Evolutionary conservation across 2,329 filamentous ascomycete genomes (phyloP).

Genomic region (Colletotrichum noveboracense): DNA sequence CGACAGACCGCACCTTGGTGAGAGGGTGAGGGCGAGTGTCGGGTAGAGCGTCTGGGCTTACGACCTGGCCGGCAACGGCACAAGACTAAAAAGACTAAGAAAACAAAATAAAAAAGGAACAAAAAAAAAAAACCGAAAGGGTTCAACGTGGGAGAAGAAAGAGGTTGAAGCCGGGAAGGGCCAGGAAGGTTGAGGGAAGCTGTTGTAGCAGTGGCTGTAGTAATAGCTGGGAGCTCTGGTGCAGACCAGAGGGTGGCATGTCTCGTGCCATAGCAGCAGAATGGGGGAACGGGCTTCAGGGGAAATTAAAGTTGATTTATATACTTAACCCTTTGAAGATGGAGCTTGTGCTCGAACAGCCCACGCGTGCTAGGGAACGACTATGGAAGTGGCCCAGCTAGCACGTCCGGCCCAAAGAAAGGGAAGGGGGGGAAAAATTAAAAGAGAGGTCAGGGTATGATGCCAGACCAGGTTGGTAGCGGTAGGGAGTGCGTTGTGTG

Average conservation of each 20-base stretch:
- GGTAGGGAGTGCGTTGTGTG: constrained; percentile 4
- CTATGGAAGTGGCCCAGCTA: constrained; percentile 1
- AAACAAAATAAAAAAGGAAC: neutral
- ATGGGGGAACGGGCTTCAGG: constrained; percentile 31
- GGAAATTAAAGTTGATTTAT: constrained; percentile 44
- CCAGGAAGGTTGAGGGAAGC: neutral
- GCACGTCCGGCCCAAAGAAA: neutral
- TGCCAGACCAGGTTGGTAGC: constrained; percentile 1
- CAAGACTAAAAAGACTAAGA: neutral
- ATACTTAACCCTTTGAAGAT: constrained; percentile 34
- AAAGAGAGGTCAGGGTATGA: constrained; percentile 12
- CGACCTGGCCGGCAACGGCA: neutral
- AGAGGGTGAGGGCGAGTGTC: neutral
- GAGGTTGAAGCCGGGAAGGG: neutral
- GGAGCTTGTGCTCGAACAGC: constrained; percentile 23
- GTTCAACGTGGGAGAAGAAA: neutral
- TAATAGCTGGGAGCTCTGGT: constrained; percentile 33
- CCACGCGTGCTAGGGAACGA: constrained; percentile 5
- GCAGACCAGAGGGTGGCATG: constrained; percentile 42
- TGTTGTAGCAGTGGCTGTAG: constrained; percentile 21
- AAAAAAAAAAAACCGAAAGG: neutral
- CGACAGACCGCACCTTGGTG: neutral
- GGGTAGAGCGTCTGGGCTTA: neutral
- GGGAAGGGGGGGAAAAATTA: neutral
- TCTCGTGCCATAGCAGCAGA: constrained; percentile 46